Conservation (phyloP, 768 basidiomycete species). For the Mycena floridula region DNA sequence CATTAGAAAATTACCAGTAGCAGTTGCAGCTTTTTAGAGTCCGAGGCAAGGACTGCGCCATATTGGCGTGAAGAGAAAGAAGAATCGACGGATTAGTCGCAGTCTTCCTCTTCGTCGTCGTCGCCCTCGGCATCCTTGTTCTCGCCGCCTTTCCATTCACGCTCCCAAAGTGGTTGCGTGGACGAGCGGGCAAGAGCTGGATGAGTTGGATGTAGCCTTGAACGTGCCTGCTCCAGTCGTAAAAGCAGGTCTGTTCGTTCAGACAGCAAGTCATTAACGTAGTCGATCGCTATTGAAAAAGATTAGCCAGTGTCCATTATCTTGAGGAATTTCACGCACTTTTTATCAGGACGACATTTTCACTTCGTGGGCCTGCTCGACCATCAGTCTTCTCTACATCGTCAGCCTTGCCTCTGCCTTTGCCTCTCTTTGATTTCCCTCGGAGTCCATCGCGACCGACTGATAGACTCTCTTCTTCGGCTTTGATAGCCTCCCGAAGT, state of each 20-base stretch:
- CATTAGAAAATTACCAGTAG: not conserved
- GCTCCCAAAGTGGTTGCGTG: constrained; percentile 61
- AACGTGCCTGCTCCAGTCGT: constrained; percentile 56
- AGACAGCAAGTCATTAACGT: constrained; percentile 61
- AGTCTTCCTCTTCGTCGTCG: constrained; percentile 42
- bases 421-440: constrained; percentile 19
- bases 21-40: not conserved
- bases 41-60: not conserved
- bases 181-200: constrained; percentile 37
- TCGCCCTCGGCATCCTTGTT: constrained; percentile 38
- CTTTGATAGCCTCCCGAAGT: constrained; percentile 71
- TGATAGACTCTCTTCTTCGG: constrained; percentile 76
- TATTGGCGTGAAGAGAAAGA: not conserved
- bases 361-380: constrained; percentile 83
- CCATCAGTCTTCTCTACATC: constrained; percentile 69
- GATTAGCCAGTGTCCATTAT: not conserved
- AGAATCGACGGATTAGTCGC: not conserved
- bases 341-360: constrained; percentile 83
- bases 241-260: constrained; percentile 51
- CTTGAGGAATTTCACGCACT: constrained; percentile 45
- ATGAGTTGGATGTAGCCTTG: constrained; percentile 52
- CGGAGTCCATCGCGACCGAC: constrained; percentile 19
- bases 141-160: constrained; percentile 77
- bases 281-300: constrained; percentile 69
- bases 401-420: constrained; percentile 28